Evolutionary conservation across 805 yeast genomes (phyloP).

Genomic region (Metschnikowia vanudenii): DNA sequence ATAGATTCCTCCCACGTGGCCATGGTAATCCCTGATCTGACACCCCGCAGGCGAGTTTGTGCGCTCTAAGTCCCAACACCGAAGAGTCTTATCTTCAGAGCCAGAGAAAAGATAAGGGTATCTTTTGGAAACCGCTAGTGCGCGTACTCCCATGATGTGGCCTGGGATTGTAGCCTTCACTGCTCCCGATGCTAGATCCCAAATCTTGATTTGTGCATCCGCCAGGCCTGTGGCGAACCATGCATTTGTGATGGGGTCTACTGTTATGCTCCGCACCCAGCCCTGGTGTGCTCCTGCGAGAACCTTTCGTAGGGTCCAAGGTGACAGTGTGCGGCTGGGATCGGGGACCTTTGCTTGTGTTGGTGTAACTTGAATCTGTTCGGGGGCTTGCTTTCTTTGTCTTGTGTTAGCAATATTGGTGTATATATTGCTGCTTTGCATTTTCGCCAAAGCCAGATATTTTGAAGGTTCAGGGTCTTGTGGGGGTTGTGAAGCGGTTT

Average conservation of each 20-base stretch:
- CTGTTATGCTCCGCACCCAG: conserved; percentile 79
- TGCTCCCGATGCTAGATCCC: conserved; percentile 78
- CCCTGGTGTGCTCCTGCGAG: conserved; percentile 85
- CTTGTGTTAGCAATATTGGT: neutral
- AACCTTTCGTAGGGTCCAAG: conserved; percentile 70
- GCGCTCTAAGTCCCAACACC: conserved; percentile 95
- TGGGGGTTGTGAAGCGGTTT: neutral
- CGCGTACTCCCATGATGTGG: conserved; percentile 86
- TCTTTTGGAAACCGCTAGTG: conserved; percentile 64
- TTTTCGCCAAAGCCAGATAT: neutral
- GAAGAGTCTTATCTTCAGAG: conserved; percentile 88
- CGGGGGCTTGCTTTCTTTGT: neutral
- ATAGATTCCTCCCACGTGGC: conserved; percentile 89
- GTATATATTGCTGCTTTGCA: neutral
- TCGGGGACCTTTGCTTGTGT: too few relatives aligned
- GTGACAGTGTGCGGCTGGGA: neutral
- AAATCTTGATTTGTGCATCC: conserved; percentile 84
- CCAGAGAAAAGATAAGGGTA: conserved; percentile 90
- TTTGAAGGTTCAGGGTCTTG: neutral
- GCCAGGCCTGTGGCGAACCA: conserved; percentile 93
- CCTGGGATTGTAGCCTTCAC: conserved; percentile 80
- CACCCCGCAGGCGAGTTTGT: conserved; percentile 56
- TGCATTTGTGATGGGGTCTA: conserved; percentile 77
- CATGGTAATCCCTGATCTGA: conserved; percentile 81
- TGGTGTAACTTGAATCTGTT: neutral